A percentile compares a stretch with the other conserved stretches of the same genome.
Evolutionary conservation across 2,329 filamentous ascomycete genomes (phyloP).

Genomic region (Cercospora sojina): DNA sequence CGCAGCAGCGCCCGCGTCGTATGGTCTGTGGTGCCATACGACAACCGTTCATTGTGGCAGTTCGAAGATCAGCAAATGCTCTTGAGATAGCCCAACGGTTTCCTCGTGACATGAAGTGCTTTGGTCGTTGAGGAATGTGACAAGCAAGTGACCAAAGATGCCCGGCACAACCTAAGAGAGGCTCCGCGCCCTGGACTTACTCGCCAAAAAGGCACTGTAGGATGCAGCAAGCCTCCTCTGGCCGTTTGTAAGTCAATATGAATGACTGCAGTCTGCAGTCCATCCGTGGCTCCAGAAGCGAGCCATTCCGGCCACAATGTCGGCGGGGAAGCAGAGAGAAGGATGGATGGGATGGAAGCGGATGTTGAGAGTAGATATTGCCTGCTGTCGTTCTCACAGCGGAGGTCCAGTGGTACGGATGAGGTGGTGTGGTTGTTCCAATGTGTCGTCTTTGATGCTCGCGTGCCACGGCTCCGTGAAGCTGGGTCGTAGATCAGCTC

Average conservation of each 20-base stretch:
- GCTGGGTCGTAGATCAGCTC: background rate
- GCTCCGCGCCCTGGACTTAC: background rate
- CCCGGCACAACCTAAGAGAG: background rate
- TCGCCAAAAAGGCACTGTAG: background rate
- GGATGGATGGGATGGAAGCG: background rate
- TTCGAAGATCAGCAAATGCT: background rate
- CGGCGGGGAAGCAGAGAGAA: background rate
- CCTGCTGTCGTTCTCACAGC: background rate
- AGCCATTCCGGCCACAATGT: background rate
- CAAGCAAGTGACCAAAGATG: background rate
- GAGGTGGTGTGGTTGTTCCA: conserved; percentile 1
- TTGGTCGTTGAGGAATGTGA: background rate
- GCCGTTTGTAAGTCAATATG: background rate
- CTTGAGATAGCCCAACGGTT: background rate
- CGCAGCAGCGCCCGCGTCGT: background rate
- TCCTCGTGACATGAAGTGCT: background rate
- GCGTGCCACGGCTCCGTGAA: background rate
- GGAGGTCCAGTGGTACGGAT: conserved; percentile 1
- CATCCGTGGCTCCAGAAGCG: background rate
- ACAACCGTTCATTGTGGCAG: background rate
- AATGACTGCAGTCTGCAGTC: background rate
- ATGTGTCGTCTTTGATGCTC: background rate
- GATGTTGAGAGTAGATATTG: background rate
- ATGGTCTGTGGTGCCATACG: background rate
- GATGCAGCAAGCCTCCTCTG: background rate